A percentile compares a stretch with the other conserved stretches of the same genome.
These are phyloP conservation scores for Paramecium biaurelia DNA, from an alignment of 73 alveolate genomes.

Conservation along the genomic window DNA sequence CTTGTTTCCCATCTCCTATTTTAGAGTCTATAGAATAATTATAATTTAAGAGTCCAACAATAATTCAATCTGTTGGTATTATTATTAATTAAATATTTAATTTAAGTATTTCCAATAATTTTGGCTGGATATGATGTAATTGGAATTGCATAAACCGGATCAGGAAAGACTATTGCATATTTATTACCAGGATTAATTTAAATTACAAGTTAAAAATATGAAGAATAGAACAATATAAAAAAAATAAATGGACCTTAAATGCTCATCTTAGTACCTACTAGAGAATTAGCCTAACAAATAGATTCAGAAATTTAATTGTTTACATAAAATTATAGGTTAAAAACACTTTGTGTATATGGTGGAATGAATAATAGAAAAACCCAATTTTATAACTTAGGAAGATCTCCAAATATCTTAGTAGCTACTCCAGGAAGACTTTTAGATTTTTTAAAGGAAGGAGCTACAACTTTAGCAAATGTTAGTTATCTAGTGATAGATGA, in stretches of 20 bases:
- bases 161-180: constrained; percentile 82
- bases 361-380: constrained; percentile 69
- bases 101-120: constrained; percentile 76
- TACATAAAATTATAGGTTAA: constrained; percentile 64
- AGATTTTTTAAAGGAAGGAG: constrained; percentile 70
- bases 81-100: not conserved
- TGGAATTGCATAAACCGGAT: constrained; percentile 79
- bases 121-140: constrained; percentile 77
- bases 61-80: constrained; percentile 73
- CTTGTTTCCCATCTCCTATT: not conserved
- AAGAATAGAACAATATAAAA: not conserved
- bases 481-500: constrained; percentile 82
- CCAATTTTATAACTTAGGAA: constrained; percentile 67
- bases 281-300: constrained; percentile 77
- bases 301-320: constrained; percentile 69
- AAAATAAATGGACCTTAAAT: constrained; percentile 72
- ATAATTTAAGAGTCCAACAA: constrained; percentile 64
- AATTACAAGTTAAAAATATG: constrained; percentile 48
- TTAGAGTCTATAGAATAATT: constrained; percentile 63
- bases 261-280: constrained; percentile 76
- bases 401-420: constrained; percentile 73
- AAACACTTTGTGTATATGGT: constrained; percentile 77
- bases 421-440: constrained; percentile 84
- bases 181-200: constrained; percentile 74
- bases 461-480: constrained; percentile 66